A percentile compares a stretch with the other conserved stretches of the same genome.
Conservation (phyloP, 2,329 filamentous ascomycete genomes). For the Orbilia javanica region DNA sequence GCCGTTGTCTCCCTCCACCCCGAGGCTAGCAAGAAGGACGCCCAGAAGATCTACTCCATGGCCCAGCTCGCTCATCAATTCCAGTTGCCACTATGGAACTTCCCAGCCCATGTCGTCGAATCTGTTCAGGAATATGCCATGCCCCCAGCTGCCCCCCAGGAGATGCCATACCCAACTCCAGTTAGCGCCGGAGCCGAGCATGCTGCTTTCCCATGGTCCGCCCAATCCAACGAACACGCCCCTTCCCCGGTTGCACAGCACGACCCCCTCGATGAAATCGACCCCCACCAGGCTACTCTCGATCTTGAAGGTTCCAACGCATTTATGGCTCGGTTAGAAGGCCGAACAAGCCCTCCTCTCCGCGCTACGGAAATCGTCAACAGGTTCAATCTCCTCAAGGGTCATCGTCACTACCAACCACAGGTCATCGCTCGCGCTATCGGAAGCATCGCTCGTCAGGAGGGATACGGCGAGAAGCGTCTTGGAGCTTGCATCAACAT, state of each 20-base stretch:
- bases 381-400: conserved; percentile 56
- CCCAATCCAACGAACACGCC: conserved; percentile 81
- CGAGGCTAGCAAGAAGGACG: conserved; percentile 59
- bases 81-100: conserved; percentile 66
- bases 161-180: conserved; percentile 67
- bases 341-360: conserved; percentile 53
- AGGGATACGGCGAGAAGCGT: conserved; percentile 56
- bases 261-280: conserved; percentile 77
- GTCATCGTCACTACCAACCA: conserved; percentile 56
- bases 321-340: conserved; percentile 57
- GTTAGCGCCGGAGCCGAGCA: conserved; percentile 75
- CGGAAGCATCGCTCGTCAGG: conserved; percentile 55
- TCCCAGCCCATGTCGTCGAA: conserved; percentile 62
- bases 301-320: conserved; percentile 55
- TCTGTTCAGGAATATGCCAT: conserved; percentile 66
- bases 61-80: conserved; percentile 74
- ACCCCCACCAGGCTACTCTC: conserved; percentile 56
- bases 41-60: conserved; percentile 63
- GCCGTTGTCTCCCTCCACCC: conserved; percentile 58
- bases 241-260: conserved; percentile 68
- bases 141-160: conserved; percentile 61
- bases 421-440: conserved; percentile 57
- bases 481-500: conserved; percentile 67
- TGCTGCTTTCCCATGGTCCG: conserved; percentile 82
- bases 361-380: conserved; percentile 58